Evolutionary conservation across 2,329 filamentous ascomycete genomes (phyloP).

Genomic region (Penicillium thymicola): DNA sequence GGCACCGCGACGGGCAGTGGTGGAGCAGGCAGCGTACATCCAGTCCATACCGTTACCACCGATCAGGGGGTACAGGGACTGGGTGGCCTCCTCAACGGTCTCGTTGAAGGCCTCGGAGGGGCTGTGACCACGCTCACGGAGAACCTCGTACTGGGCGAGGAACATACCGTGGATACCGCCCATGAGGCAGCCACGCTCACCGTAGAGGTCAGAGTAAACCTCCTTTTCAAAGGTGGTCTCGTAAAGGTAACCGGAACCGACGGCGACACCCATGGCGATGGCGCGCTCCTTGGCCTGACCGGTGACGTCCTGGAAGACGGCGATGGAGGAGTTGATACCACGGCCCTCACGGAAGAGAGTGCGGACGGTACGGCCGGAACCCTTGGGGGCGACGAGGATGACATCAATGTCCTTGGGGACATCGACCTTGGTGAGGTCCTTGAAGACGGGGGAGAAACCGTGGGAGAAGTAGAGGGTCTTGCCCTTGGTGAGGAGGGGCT

Average conservation of each 20-base stretch:
- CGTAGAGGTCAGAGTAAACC: constrained; percentile 99
- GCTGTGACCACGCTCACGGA: constrained; percentile 96
- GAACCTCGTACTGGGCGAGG: constrained; percentile 99
- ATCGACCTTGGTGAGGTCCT: constrained; percentile 98
- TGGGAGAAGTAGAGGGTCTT: constrained; percentile 99
- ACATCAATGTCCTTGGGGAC: constrained; percentile 94
- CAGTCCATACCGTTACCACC: constrained; percentile 99
- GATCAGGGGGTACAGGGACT: constrained; percentile 96
- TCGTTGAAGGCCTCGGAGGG: constrained; percentile 99
- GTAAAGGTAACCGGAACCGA: constrained; percentile 98
- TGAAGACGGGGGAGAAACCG: constrained; percentile 99
- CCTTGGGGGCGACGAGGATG: constrained; percentile 99
- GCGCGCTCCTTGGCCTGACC: constrained; percentile 98
- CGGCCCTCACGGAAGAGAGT: constrained; percentile 98
- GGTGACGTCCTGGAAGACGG: constrained; percentile 97
- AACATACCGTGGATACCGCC: constrained; percentile 99
- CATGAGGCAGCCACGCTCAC: constrained; percentile 99
- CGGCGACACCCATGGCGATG: constrained; percentile 90
- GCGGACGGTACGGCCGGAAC: constrained; percentile 96
- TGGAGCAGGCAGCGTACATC: constrained; percentile 99
- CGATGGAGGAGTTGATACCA: constrained; percentile 99
- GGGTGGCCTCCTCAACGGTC: constrained; percentile 99
- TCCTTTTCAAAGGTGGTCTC: constrained; percentile 99
- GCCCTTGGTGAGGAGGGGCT: constrained; percentile 97
- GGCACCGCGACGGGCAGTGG: constrained; percentile 94